Evolutionary conservation across 306 rosid genomes (phyloP), one percentile per base, ranked within the genome.

Genomic region (Prunus armeniaca): DNA sequence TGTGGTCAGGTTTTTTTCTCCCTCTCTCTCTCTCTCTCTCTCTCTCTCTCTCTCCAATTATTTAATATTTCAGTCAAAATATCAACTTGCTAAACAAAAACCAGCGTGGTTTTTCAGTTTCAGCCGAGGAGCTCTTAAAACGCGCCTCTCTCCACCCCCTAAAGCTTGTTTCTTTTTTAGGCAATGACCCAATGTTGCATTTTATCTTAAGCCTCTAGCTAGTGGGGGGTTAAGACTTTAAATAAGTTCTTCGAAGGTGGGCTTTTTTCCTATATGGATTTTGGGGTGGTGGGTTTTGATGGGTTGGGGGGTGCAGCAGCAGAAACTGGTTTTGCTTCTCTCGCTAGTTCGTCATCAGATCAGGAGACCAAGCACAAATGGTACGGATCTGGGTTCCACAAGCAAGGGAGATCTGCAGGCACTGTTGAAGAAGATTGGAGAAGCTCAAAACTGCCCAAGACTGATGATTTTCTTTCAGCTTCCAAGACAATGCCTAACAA

Each of bases 371-470:
- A 87, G 79, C 89, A 82, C 13, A 81, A 83, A 25, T 73, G 81
- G 90, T 91, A 87, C 88, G 96, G 91, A 87, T 90, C 93, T 84
- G 91, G 88, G 67, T 71, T 82, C 12, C 85, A 81, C 3, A 90
- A 86, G 83, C 98, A 87, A 76, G 86, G 76, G 83, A 88, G 97
- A 91, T 90, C 97, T 83, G 84, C 52, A 20, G 73, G 67, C 65
- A 63, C 79, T 41, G 43, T 71, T 73, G 78, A 47, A 49, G 93
- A 85, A 79, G 86, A 83, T 24, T 86, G 82, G 86, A 88, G 91
- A 28, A 76, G 67, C 75, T 78, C 91, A 0, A 90, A 90, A 81
- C 69, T 88, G 30, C 72, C 82, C 3, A 95, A 85, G 78, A 78
- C 80, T 46, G 81, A 82, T 67, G 86, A 79, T 56, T 82, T 82